These are phyloP conservation scores for Erythrophleum fordii DNA, from an alignment of 306 rosid genomes.

Conservation along the genomic window DNA sequence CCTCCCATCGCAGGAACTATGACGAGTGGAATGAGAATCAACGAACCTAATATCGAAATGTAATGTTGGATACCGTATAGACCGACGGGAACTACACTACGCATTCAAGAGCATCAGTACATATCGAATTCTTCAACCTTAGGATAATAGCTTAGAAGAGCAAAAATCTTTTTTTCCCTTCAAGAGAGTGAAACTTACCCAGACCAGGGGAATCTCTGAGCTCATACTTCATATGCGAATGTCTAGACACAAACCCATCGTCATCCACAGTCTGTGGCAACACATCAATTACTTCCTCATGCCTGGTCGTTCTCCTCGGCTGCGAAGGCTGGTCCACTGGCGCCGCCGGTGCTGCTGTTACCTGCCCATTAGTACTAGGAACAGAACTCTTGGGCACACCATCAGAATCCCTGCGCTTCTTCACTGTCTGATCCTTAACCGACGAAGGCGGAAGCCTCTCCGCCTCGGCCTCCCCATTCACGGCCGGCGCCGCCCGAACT, in stretches of 20 bases:
- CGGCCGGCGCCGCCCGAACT: slow-evolving; percentile 20
- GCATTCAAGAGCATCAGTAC: slow-evolving; percentile 19
- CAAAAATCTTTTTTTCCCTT: slow-evolving; percentile 2
- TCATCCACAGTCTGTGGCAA: slow-evolving; percentile 69
- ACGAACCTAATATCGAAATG: slow-evolving; percentile 82
- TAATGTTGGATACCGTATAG: slow-evolving; percentile 91
- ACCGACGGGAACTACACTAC: slow-evolving; percentile 76
- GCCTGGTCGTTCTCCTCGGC: slow-evolving; percentile 55
- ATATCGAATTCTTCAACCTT: slow-evolving; percentile 10
- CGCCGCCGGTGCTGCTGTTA: slow-evolving; percentile 29
- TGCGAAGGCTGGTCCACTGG: slow-evolving; percentile 48
- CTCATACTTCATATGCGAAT: slow-evolving; percentile 82
- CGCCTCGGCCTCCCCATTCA: slow-evolving; percentile 52
- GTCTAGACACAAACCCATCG: slow-evolving; percentile 68
- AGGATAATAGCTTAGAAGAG: background rate
- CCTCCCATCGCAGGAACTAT: slow-evolving; percentile 99
- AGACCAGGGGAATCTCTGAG: slow-evolving; percentile 93
- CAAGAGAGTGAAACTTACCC: slow-evolving; percentile 49
- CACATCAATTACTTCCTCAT: slow-evolving; percentile 69
- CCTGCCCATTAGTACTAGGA: slow-evolving; percentile 53
- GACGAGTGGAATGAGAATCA: slow-evolving; percentile 89
- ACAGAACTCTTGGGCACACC: slow-evolving; percentile 58
- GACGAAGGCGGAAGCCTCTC: slow-evolving; percentile 39
- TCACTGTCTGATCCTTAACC: slow-evolving; percentile 53
- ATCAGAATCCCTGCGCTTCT: slow-evolving; percentile 77